Evolutionary conservation across 1,139 yeast species (phyloP).

Genomic region (Groenewaldozyma auringiensis): DNA sequence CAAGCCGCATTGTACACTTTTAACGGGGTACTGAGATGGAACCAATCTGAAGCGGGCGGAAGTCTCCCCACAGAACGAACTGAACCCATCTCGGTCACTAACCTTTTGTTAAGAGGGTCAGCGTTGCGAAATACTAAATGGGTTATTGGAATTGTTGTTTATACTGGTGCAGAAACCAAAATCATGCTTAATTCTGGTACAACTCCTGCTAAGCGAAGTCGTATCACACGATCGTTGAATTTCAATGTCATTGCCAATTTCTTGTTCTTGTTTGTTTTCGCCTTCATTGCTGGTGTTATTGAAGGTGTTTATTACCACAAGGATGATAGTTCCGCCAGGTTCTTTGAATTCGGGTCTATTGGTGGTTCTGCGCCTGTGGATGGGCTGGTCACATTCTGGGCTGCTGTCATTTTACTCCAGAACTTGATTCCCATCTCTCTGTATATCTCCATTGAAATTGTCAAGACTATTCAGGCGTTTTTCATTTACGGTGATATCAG

Average conservation of each 20-base stretch:
- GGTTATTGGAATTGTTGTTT: conserved; percentile 87
- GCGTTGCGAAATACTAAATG: conserved; percentile 84
- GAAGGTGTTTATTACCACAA: conserved; percentile 68
- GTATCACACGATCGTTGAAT: conserved; percentile 77
- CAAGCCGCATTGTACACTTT: conserved; percentile 72
- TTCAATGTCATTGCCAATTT: conserved; percentile 77
- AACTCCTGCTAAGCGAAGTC: conserved; percentile 82
- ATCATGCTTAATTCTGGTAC: conserved; percentile 90
- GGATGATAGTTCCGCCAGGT: conserved; percentile 48
- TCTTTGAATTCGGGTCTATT: conserved; percentile 61
- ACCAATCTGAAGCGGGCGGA: conserved; percentile 19
- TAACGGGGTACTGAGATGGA: conserved; percentile 68
- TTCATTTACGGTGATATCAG: conserved; percentile 79
- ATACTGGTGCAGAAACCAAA: conserved; percentile 88
- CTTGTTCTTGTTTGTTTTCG: conserved; percentile 59
- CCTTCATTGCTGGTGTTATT: conserved; percentile 74
- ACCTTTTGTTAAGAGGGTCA: conserved; percentile 81
- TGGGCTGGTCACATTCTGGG: conserved; percentile 83
- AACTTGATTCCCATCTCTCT: conserved; percentile 88
- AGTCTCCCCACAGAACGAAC: conserved; percentile 8
- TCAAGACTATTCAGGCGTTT: conserved; percentile 85
- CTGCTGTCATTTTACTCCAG: conserved; percentile 78
- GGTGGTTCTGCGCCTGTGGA: conserved; percentile 63
- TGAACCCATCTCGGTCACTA: conserved; percentile 72
- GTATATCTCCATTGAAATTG: conserved; percentile 86